Base-by-base conservation (phyloP, 2,329 filamentous ascomycete species). In the Ophiostoma sp. region DNA sequence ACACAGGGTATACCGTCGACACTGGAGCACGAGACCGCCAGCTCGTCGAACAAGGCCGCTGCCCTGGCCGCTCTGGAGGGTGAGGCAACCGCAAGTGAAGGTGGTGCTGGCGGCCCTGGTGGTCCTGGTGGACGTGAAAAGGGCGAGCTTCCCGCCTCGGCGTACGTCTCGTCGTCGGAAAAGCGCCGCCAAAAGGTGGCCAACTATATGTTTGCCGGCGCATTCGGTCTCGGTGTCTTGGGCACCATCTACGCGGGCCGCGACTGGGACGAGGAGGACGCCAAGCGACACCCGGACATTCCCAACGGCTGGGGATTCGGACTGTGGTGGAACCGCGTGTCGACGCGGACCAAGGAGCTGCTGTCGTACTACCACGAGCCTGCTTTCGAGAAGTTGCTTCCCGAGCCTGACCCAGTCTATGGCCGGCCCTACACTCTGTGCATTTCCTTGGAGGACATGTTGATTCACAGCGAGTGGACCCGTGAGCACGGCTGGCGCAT, bases 1-100 rank as follows among this genome's bases (percentile, higher is more conserved):
- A 96, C 94, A n/a, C 91, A 95, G 79, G 95, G 95, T 76, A 97
- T 98, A 75, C 95, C 95, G 0, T 97, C 95, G 1, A 97, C 95
- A 0, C 87, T 98, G 72, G 93, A 91, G 73, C 91, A 91, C 74
- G 95, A 98, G 82, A 88, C 91, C 73, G 82, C 84, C 0, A 82
- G 84, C 75, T 81, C 83, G n/a, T 83, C 79, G 76, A 76, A 84
- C 78, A 78, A 81, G 76, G 76, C 80, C 0, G 80, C 80, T 0
- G 80, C 80, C 0, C 73, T 83, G 59, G 73, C 83, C 48, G 77
- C 83, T 0, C 74, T 85, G 22, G 61, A 50, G 1, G 82, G 84
- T 12, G 81, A 83, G 64, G 79, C 81, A 17, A 80, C 81, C 19
- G 78, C 73, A 82, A 66, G 79, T 81, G 33, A 79, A 80, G 25